Conservation (phyloP, 371 early-diverging fungal species). For the Mucor circinelloides region DNA sequence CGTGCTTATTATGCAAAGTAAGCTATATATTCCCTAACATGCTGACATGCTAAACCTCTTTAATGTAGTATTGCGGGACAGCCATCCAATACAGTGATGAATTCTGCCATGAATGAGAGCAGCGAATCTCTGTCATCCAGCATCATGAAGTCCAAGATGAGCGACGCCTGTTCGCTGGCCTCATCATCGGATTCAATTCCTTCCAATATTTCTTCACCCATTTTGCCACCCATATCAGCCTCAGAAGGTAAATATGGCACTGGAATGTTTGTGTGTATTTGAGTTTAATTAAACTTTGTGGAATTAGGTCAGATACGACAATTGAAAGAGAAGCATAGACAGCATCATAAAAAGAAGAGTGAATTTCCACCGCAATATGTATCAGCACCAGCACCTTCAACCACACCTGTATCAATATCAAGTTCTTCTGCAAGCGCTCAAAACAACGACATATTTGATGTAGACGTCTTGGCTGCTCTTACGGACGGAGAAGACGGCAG, state of each 20-base stretch:
- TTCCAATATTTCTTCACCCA: not conserved
- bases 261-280: not conserved
- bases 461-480: conserved; percentile 65
- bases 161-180: not conserved
- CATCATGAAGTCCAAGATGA: not conserved
- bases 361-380: conserved; percentile 12
- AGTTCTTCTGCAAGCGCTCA: not conserved
- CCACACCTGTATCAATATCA: not conserved
- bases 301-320: not conserved
- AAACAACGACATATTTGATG: conserved; percentile 33
- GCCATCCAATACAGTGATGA: not conserved
- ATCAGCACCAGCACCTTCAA: conserved; percentile 8
- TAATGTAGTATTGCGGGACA: not conserved
- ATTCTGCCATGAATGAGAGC: not conserved
- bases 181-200: not conserved
- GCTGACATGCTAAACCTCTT: not conserved
- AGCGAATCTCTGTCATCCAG: not conserved
- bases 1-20: conserved; percentile 51
- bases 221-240: not conserved
- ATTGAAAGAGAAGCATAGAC: not conserved
- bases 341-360: not conserved
- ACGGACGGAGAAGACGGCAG: conserved; percentile 69
- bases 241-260: conserved; percentile 11
- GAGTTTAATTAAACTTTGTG: not conserved
- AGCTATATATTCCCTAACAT: not conserved